A percentile compares a stretch with the other conserved stretches of the same genome.
phyloP scores from a whole-genome alignment of 805 yeast species.

The Saccharomycopsis sp. region DNA sequence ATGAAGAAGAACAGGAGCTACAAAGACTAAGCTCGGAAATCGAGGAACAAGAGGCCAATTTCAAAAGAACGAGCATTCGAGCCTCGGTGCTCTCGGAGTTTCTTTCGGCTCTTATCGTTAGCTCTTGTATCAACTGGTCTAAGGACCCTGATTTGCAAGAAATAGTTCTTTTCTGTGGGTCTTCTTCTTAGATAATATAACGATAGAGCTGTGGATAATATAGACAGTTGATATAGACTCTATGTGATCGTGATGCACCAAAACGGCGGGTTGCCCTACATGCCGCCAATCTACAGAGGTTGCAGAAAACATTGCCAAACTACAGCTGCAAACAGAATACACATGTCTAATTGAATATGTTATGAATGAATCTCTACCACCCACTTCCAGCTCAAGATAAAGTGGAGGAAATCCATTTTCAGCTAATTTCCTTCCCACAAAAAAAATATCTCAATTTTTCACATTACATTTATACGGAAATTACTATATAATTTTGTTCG shows the following conservation, averaged over 20 bases:
- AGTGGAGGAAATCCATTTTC: not conserved
- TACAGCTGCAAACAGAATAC: too few relatives aligned
- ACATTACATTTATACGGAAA: not conserved
- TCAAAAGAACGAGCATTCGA: not conserved
- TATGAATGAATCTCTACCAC: too few relatives aligned
- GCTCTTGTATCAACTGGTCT: not conserved
- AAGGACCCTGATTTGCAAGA: not conserved
- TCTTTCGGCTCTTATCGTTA: not conserved
- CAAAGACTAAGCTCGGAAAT: not conserved
- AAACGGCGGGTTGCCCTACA: too few relatives aligned
- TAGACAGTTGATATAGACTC: too few relatives aligned
- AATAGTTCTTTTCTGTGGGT: not conserved
- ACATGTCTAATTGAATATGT: too few relatives aligned
- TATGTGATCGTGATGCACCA: too few relatives aligned
- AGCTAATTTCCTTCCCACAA: not conserved
- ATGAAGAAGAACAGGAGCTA: not conserved
- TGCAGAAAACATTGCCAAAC: too few relatives aligned
- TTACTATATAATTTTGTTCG: too few relatives aligned
- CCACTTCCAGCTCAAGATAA: not conserved
- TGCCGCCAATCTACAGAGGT: too few relatives aligned
- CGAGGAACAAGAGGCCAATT: not conserved
- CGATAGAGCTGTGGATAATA: too few relatives aligned
- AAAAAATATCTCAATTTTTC: not conserved
- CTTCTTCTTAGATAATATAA: too few relatives aligned
- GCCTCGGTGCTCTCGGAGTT: not conserved